These are phyloP conservation scores for Xerophyta viscosa DNA, from an alignment of 106 monocot genomes.

Conservation along the genomic window DNA sequence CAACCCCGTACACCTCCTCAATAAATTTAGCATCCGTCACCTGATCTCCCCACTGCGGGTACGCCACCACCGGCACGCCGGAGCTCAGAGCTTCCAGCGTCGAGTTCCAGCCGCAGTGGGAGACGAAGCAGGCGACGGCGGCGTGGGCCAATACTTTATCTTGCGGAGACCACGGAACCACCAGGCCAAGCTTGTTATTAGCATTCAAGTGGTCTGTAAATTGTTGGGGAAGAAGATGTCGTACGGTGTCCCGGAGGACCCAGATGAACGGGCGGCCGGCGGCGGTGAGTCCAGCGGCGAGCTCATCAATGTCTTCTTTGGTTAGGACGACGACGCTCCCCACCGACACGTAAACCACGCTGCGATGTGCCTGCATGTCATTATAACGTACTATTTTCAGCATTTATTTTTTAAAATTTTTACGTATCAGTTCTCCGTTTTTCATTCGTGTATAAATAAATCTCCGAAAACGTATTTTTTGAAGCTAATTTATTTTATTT, in stretches of 20 bases:
- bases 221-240: constrained; percentile 27
- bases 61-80: constrained; percentile 53
- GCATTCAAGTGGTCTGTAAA: constrained; percentile 53
- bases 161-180: constrained; percentile 65
- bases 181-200: constrained; percentile 17
- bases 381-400: too few species aligned
- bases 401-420: too few species aligned
- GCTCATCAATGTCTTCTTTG: constrained; percentile 43
- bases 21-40: constrained; percentile 51
- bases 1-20: constrained; percentile 39
- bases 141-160: constrained; percentile 41
- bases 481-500: too few species aligned
- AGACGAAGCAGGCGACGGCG: constrained; percentile 36
- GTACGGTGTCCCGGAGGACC: constrained; percentile 44
- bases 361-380: constrained; percentile 13
- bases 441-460: too few species aligned
- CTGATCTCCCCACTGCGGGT: constrained; percentile 66
- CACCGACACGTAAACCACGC: constrained; percentile 62
- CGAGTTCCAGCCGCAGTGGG: constrained; percentile 86
- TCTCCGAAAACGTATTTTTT: too few species aligned
- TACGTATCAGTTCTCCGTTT: too few species aligned
- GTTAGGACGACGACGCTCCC: constrained; percentile 53
- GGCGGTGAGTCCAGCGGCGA: constrained; percentile 35
- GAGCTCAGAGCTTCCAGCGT: constrained; percentile 46
- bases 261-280: constrained; percentile 56